phyloP scores from a whole-genome alignment of 1,284 basidiomycete genomes.

The Heliocybe sulcata region DNA sequence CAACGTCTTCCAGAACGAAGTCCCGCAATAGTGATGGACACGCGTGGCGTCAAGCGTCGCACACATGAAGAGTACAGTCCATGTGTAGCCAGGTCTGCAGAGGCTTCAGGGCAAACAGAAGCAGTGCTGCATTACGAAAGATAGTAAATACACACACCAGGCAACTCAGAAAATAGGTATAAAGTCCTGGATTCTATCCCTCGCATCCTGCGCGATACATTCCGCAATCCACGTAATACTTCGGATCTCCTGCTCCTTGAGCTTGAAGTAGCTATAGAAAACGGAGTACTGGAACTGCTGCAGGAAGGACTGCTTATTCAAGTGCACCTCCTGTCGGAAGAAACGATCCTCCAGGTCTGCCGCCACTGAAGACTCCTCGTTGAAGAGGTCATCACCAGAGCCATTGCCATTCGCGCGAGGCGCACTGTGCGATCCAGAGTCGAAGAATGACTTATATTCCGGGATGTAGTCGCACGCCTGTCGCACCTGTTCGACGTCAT shows the following conservation, averaged over 20 bases:
- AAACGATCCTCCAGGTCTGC: slow-evolving; percentile 89
- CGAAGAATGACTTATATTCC: slow-evolving; percentile 92
- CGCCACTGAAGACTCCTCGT: slow-evolving; percentile 49
- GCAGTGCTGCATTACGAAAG: not conserved
- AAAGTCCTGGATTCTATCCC: slow-evolving; percentile 89
- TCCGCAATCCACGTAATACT: slow-evolving; percentile 98
- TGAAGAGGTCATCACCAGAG: slow-evolving; percentile 25
- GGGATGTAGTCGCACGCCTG: slow-evolving; percentile 81
- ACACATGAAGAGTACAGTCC: not conserved
- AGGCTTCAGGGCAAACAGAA: not conserved
- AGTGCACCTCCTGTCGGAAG: slow-evolving; percentile 89
- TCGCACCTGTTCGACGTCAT: slow-evolving; percentile 93
- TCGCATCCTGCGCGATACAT: slow-evolving; percentile 92
- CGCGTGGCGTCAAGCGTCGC: slow-evolving; percentile 1
- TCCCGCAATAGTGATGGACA: not conserved
- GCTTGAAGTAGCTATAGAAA: slow-evolving; percentile 92
- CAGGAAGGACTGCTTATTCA: slow-evolving; percentile 91
- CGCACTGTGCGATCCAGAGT: slow-evolving; percentile 29
- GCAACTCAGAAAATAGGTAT: slow-evolving; percentile 73
- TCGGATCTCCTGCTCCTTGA: slow-evolving; percentile 99
- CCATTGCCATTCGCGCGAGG: slow-evolving; percentile 13
- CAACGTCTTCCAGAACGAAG: not conserved
- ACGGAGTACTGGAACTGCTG: slow-evolving; percentile 94
- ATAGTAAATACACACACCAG: not conserved
- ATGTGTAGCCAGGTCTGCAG: too few relatives aligned